These are phyloP conservation scores for Ormosia semicastrata DNA, from an alignment of 306 rosid species.

Conservation along the genomic window DNA sequence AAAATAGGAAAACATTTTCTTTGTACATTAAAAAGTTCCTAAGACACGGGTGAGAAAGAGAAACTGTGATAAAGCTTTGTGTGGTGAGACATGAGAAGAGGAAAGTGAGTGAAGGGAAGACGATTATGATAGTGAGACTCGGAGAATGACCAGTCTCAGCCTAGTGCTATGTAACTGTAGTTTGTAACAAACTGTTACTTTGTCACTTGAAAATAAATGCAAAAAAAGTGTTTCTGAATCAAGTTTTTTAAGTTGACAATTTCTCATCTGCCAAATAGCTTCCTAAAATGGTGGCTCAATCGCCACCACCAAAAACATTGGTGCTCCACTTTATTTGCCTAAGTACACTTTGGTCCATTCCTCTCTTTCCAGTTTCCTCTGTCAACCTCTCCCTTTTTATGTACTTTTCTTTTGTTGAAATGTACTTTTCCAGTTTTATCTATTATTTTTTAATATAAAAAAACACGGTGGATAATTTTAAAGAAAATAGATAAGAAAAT, in stretches of 20 bases:
- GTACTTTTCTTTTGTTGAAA: not conserved
- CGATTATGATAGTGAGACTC: slow-evolving; percentile 29
- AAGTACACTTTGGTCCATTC: slow-evolving; percentile 18
- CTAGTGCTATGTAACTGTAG: not conserved
- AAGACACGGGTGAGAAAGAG: not conserved
- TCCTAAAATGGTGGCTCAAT: not conserved
- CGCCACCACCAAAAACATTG: slow-evolving; percentile 29
- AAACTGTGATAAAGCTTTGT: slow-evolving; percentile 7
- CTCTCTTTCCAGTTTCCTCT: not conserved
- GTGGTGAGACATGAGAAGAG: slow-evolving; percentile 36
- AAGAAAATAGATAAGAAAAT: not conserved
- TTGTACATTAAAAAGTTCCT: not conserved
- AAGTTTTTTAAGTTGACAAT: not conserved
- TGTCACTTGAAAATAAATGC: not conserved
- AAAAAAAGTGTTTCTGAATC: not conserved
- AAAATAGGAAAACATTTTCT: not conserved
- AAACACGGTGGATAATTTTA: not conserved
- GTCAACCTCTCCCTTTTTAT: not conserved
- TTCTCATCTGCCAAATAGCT: slow-evolving; percentile 14
- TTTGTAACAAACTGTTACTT: not conserved
- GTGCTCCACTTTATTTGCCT: slow-evolving; percentile 39
- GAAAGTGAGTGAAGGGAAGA: slow-evolving; percentile 27
- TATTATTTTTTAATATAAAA: not conserved
- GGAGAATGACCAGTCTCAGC: slow-evolving; percentile 9
- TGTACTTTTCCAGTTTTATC: not conserved